Conservation (phyloP, 2,329 filamentous ascomycete genomes). For the Cadophora malorum region DNA sequence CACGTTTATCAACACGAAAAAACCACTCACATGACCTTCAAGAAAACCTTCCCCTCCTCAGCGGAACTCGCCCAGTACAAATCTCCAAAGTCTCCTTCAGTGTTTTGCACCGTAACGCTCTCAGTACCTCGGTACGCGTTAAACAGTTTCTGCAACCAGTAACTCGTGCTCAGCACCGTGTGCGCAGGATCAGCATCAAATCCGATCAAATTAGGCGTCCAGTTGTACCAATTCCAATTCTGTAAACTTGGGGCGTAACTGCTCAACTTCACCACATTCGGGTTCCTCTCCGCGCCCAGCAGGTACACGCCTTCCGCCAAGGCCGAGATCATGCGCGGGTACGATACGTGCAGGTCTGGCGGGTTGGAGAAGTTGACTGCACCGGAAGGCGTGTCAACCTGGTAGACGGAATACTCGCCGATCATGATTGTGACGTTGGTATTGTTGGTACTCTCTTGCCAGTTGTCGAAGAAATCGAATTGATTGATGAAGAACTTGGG, state of each 20-base stretch:
- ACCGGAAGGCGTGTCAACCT: slow-evolving; percentile 29
- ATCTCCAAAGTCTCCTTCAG: slow-evolving; percentile 31
- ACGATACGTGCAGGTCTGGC: slow-evolving; percentile 30
- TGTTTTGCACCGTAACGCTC: slow-evolving; percentile 35
- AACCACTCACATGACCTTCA: slow-evolving; percentile 37
- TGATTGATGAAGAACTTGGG: slow-evolving; percentile 30
- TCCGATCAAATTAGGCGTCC: slow-evolving; percentile 39
- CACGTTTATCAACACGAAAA: too few species aligned
- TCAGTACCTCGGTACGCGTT: slow-evolving; percentile 36
- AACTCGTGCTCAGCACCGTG: slow-evolving; percentile 36
- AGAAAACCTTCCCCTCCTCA: slow-evolving; percentile 29
- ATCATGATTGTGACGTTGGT: slow-evolving; percentile 34
- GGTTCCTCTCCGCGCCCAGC: slow-evolving; percentile 44
- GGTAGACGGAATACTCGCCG: slow-evolving; percentile 36
- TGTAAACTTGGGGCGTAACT: slow-evolving; percentile 48
- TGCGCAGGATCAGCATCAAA: slow-evolving; percentile 36
- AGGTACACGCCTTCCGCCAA: slow-evolving; percentile 38
- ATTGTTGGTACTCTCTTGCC: slow-evolving; percentile 31
- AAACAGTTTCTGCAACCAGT: slow-evolving; percentile 41
- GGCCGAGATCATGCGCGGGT: slow-evolving; percentile 33
- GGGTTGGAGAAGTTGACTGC: slow-evolving; percentile 30
- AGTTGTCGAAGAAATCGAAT: slow-evolving; percentile 35
- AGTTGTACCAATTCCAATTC: slow-evolving; percentile 45
- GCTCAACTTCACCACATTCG: slow-evolving; percentile 47
- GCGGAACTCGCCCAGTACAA: slow-evolving; percentile 47